Conservation (phyloP, 345 rosid genomes). For the Moricandia arvensis region DNA sequence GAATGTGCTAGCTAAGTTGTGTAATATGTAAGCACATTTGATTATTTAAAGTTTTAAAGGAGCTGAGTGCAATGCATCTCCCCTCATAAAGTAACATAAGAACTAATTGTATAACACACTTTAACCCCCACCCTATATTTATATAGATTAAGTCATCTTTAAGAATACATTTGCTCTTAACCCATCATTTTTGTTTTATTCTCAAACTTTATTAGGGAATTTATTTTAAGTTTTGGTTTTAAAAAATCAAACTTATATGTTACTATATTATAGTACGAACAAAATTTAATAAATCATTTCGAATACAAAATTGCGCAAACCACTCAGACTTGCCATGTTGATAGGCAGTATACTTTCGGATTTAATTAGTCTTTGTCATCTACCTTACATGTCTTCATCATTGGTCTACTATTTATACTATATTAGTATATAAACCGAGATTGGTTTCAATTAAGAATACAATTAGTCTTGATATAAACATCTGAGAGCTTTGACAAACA, state of each 20-base stretch:
- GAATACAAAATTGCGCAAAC: neutral
- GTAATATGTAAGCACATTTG: neutral
- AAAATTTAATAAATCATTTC: neutral
- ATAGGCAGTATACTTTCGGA: neutral
- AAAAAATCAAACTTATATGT: neutral
- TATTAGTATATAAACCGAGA: neutral
- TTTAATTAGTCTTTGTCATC: constrained; percentile 10
- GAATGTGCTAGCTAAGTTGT: neutral
- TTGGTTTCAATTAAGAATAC: neutral
- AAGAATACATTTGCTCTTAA: neutral
- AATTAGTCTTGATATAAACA: constrained; percentile 9
- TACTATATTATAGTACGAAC: neutral
- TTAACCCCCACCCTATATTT: neutral
- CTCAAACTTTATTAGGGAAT: neutral
- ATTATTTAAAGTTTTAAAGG: neutral
- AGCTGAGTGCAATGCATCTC: constrained; percentile 19
- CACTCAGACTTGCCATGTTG: constrained; percentile 1
- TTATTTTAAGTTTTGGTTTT: neutral
- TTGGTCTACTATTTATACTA: constrained; percentile 6
- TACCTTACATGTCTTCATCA: constrained; percentile 6
- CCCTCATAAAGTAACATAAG: constrained; percentile 9
- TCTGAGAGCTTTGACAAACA: constrained; percentile 15
- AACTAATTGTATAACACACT: neutral
- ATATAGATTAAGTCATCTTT: neutral
- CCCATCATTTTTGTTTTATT: neutral